Evolutionary conservation across 257 asterid species (phyloP).

Genomic region (Solanum virginianum): DNA sequence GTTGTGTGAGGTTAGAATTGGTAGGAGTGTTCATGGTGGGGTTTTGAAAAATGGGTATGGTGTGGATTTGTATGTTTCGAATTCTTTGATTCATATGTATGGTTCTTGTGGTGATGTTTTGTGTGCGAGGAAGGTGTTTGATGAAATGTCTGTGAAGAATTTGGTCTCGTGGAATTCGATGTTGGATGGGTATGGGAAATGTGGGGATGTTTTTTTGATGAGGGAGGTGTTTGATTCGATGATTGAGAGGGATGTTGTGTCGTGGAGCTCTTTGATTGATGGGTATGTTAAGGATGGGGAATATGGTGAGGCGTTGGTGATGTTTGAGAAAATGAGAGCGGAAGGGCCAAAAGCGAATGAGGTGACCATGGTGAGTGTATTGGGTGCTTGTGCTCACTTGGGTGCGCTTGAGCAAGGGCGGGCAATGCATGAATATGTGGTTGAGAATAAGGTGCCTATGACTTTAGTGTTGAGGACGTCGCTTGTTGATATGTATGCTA

Average conservation of each 20-base stretch:
- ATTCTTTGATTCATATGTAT: slow-evolving; percentile 68
- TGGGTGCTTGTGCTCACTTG: slow-evolving; percentile 68
- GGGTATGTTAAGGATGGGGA: slow-evolving; percentile 63
- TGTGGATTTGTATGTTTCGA: slow-evolving; percentile 33
- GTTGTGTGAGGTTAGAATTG: slow-evolving; percentile 23
- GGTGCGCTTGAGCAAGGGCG: slow-evolving; percentile 70
- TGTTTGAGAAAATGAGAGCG: slow-evolving; percentile 34
- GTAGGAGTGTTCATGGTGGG: slow-evolving; percentile 32
- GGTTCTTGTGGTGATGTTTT: slow-evolving; percentile 27
- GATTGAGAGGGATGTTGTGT: slow-evolving; percentile 56
- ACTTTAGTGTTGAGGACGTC: slow-evolving; percentile 50
- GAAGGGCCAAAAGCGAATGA: slow-evolving; percentile 38
- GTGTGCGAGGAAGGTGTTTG: slow-evolving; percentile 49
- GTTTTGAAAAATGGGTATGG: slow-evolving; percentile 30
- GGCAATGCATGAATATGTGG: slow-evolving; percentile 32
- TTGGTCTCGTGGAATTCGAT: slow-evolving; percentile 67
- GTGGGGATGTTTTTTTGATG: slow-evolving; percentile 40
- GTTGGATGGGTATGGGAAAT: slow-evolving; percentile 64
- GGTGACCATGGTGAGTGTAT: slow-evolving; percentile 66
- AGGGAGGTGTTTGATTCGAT: slow-evolving; percentile 49
- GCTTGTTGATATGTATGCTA: slow-evolving; percentile 69
- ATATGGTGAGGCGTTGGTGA: slow-evolving; percentile 28
- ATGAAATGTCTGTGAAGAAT: slow-evolving; percentile 44
- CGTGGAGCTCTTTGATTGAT: slow-evolving; percentile 82
- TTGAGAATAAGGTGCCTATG: slow-evolving; percentile 30